phyloP scores from a whole-genome alignment of 768 basidiomycete genomes.

The Guyanaporus albipodus region DNA sequence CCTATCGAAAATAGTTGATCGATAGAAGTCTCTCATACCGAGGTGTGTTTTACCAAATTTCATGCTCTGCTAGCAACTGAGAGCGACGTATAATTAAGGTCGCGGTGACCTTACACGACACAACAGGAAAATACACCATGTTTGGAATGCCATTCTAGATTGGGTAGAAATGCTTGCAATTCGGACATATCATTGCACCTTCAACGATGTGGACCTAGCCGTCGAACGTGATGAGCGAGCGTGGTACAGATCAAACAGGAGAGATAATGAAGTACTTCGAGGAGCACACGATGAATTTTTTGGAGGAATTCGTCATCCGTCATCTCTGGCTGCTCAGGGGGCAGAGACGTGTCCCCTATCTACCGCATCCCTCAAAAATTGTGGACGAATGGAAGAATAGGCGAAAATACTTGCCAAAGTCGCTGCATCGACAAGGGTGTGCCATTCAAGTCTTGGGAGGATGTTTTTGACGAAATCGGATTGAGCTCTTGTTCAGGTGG shows the following conservation, averaged over 20 bases:
- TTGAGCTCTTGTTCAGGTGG: constrained; percentile 86
- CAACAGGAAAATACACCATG: constrained; percentile 64
- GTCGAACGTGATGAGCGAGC: not conserved
- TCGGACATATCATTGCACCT: constrained; percentile 89
- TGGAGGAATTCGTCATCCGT: constrained; percentile 79
- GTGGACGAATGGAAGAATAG: no score
- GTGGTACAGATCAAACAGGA: not conserved
- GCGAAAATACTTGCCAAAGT: constrained; percentile 57
- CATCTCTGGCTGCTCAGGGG: constrained; percentile 68
- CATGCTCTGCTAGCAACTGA: constrained; percentile 89
- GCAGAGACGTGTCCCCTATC: constrained; percentile 86
- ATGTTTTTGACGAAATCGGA: constrained; percentile 79
- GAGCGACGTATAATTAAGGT: constrained; percentile 1
- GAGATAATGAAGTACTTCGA: constrained; percentile 59
- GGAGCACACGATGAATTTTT: constrained; percentile 83
- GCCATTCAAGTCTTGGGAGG: constrained; percentile 88
- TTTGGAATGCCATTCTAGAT: constrained; percentile 96
- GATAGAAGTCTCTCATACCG: no score
- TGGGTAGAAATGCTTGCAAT: constrained; percentile 84
- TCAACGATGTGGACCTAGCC: constrained; percentile 85
- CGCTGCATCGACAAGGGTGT: constrained; percentile 78
- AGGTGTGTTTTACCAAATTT: constrained; percentile 51
- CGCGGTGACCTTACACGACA: not conserved
- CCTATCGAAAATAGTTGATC: no score
- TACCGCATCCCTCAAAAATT: constrained; percentile 32